phyloP scores from a whole-genome alignment of 805 yeast genomes.

The Saturnispora halmiae region DNA sequence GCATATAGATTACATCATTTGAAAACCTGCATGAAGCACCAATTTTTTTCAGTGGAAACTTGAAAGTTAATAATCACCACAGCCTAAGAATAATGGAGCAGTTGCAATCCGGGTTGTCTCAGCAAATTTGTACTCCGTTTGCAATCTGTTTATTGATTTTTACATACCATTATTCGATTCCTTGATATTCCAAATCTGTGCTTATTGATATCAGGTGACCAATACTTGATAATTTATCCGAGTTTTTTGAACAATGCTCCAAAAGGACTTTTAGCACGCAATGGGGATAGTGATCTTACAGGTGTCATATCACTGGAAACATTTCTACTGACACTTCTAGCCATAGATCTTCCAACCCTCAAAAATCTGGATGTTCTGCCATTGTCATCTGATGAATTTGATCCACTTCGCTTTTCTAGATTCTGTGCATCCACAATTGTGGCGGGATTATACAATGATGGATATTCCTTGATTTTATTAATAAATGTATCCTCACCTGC shows the following conservation, averaged over 20 bases:
- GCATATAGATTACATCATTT: too few relatives aligned
- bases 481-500: slow-evolving; percentile 9
- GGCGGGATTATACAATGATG: slow-evolving; percentile 14
- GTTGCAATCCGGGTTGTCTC: too few relatives aligned
- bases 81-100: too few relatives aligned
- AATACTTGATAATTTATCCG: too few relatives aligned
- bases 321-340: slow-evolving; percentile 13
- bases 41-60: too few relatives aligned
- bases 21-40: too few relatives aligned
- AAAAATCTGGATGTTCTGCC: slow-evolving; percentile 20
- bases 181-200: too few relatives aligned
- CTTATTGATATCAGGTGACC: too few relatives aligned
- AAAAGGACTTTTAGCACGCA: slow-evolving; percentile 28
- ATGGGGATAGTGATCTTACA: slow-evolving; percentile 19
- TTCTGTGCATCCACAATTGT: slow-evolving; percentile 3
- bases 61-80: too few relatives aligned
- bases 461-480: slow-evolving; percentile 12
- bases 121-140: too few relatives aligned
- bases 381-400: background rate
- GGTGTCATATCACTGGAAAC: slow-evolving; percentile 7
- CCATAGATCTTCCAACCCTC: slow-evolving; percentile 14
- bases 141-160: too few relatives aligned
- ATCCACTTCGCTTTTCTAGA: slow-evolving; percentile 9
- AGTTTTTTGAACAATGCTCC: slow-evolving; percentile 16
- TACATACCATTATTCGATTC: too few relatives aligned